These are phyloP conservation scores for Rhodomyrtus tomentosa DNA, from an alignment of 345 rosid genomes.

Conservation along the genomic window DNA sequence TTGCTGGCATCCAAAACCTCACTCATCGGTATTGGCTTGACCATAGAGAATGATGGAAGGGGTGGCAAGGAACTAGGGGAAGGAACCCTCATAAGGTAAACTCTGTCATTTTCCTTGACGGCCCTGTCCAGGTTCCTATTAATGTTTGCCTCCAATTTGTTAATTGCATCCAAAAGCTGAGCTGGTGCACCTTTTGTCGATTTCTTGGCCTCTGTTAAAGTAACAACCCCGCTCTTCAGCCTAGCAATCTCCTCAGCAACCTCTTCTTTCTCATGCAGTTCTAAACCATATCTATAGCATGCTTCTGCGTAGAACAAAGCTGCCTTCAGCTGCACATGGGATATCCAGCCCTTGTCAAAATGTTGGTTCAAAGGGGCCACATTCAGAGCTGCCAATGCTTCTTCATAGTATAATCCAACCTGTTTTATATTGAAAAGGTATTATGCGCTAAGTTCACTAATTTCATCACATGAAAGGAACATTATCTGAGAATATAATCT, in stretches of 20 bases:
- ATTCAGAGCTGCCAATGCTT: slow-evolving; percentile 66
- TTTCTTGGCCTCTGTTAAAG: slow-evolving; percentile 71
- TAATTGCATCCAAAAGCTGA: slow-evolving; percentile 81
- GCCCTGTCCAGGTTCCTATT: slow-evolving; percentile 84
- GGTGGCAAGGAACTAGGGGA: slow-evolving; percentile 65
- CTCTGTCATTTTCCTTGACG: slow-evolving; percentile 94
- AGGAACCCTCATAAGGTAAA: slow-evolving; percentile 97
- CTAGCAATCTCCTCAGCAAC: slow-evolving; percentile 92
- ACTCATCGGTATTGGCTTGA: slow-evolving; percentile 76
- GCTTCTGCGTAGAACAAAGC: slow-evolving; percentile 80
- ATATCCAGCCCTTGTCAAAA: slow-evolving; percentile 86
- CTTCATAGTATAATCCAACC: slow-evolving; percentile 93
- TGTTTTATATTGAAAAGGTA: slow-evolving; percentile 11
- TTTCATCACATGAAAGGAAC: not conserved
- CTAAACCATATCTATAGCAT: slow-evolving; percentile 71
- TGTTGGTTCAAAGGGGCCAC: slow-evolving; percentile 81
- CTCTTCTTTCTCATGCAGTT: slow-evolving; percentile 95
- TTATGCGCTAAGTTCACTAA: not conserved
- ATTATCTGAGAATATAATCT: not conserved
- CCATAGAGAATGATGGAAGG: slow-evolving; percentile 86
- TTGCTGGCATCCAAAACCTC: slow-evolving; percentile 93
- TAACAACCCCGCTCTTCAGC: slow-evolving; percentile 57
- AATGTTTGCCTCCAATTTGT: slow-evolving; percentile 64
- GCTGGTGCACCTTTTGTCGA: slow-evolving; percentile 70
- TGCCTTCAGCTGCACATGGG: slow-evolving; percentile 90